A percentile compares a stretch with the other conserved stretches of the same genome.
These are phyloP conservation scores for Pichia cephalocereana DNA, from an alignment of 805 yeast genomes.

Conservation along the genomic window DNA sequence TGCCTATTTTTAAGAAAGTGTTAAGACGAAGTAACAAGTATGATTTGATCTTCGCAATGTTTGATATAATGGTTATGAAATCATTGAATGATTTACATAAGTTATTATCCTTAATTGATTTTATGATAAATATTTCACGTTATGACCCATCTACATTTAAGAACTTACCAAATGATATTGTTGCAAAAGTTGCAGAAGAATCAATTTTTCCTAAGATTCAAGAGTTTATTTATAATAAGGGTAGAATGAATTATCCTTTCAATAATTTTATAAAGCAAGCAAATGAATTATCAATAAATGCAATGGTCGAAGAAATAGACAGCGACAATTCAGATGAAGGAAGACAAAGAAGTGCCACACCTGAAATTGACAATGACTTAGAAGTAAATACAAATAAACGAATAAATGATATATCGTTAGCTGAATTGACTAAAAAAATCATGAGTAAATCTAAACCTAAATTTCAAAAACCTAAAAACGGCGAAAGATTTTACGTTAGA, in stretches of 20 bases:
- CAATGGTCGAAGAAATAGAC: not conserved
- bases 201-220: constrained; percentile 9
- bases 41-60: constrained; percentile 10
- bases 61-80: constrained; percentile 6
- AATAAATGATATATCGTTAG: constrained; percentile 8
- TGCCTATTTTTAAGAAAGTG: constrained; percentile 11
- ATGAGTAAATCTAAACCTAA: constrained; percentile 5
- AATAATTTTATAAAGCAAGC: not conserved
- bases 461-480: not conserved
- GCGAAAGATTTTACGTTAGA: not conserved
- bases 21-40: constrained; percentile 10
- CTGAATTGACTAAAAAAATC: constrained; percentile 11
- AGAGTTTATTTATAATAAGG: constrained; percentile 8
- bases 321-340: not conserved
- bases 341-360: not conserved
- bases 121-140: constrained; percentile 15
- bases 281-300: no score
- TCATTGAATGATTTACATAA: constrained; percentile 8
- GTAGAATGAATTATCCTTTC: constrained; percentile 19
- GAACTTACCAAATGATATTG: constrained; percentile 17
- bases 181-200: constrained; percentile 2
- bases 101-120: constrained; percentile 19
- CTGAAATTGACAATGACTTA: not conserved
- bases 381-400: not conserved
- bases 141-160: constrained; percentile 14